phyloP scores from a whole-genome alignment of 2,329 filamentous ascomycete genomes.

The Botrytis elliptica region DNA sequence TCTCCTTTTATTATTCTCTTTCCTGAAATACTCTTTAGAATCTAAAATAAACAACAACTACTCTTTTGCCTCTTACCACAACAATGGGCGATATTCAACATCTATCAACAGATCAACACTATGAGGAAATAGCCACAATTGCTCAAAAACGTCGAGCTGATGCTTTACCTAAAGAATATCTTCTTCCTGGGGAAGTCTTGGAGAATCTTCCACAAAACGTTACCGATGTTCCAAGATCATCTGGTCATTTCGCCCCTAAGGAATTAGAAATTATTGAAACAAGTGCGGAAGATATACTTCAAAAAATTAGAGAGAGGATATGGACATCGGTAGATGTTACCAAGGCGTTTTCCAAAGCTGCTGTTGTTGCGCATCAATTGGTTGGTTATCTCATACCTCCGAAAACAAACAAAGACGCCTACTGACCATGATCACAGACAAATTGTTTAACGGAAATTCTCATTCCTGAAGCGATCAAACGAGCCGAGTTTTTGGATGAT shows the following conservation, averaged over 20 bases:
- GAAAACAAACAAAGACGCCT: background rate
- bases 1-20: background rate
- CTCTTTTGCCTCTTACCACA: background rate
- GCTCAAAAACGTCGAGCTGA: slow-evolving; percentile 40
- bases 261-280: slow-evolving; percentile 34
- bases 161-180: slow-evolving; percentile 37
- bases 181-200: slow-evolving; percentile 32
- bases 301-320: slow-evolving; percentile 26
- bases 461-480: slow-evolving; percentile 51
- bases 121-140: slow-evolving; percentile 42
- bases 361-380: slow-evolving; percentile 49
- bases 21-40: background rate
- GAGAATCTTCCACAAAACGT: slow-evolving; percentile 28
- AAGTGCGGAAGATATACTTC: slow-evolving; percentile 31
- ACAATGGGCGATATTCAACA: slow-evolving; percentile 2
- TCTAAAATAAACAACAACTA: background rate
- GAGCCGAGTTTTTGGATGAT: slow-evolving; percentile 53
- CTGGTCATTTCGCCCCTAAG: slow-evolving; percentile 17
- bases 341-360: slow-evolving; percentile 49
- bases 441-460: slow-evolving; percentile 60
- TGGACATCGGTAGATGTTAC: slow-evolving; percentile 41
- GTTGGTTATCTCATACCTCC: slow-evolving; percentile 33
- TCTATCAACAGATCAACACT: slow-evolving; percentile 38
- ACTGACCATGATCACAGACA: slow-evolving; percentile 42
- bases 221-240: slow-evolving; percentile 10